These are phyloP conservation scores for Blastomyces percursus DNA, from an alignment of 2,329 filamentous ascomycete genomes.

Conservation along the genomic window DNA sequence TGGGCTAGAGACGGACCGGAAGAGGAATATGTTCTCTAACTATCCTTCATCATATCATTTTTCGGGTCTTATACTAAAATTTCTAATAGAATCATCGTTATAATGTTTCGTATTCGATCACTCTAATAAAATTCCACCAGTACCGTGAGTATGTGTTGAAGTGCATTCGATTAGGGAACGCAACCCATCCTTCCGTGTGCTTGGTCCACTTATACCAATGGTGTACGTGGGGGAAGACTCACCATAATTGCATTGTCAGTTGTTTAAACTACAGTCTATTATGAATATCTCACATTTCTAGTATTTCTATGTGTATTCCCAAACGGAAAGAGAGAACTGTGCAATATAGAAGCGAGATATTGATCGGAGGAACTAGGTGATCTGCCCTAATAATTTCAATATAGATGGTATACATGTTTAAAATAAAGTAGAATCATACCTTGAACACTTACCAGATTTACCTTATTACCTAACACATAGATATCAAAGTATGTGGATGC, in stretches of 20 bases:
- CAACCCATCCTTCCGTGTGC: background rate
- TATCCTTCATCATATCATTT: background rate
- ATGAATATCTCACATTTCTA: background rate
- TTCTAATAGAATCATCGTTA: background rate
- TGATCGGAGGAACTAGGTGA: no score
- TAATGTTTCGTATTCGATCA: no score
- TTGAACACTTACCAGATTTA: no score
- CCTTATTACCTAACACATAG: no score
- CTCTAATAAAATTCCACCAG: background rate
- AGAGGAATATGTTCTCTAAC: background rate
- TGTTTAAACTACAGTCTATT: background rate
- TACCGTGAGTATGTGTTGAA: background rate
- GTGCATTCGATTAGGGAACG: background rate
- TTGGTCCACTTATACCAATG: background rate
- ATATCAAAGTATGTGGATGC: no score
- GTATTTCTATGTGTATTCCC: background rate
- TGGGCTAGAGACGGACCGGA: background rate
- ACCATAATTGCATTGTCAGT: background rate
- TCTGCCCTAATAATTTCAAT: no score
- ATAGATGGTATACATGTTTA: no score
- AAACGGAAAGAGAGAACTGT: background rate
- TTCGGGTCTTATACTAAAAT: background rate
- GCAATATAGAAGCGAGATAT: no score
- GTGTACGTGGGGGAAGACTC: background rate
- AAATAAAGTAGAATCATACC: no score